Conservation (phyloP, 1,284 basidiomycete species). For the Athelia psychrophila region DNA sequence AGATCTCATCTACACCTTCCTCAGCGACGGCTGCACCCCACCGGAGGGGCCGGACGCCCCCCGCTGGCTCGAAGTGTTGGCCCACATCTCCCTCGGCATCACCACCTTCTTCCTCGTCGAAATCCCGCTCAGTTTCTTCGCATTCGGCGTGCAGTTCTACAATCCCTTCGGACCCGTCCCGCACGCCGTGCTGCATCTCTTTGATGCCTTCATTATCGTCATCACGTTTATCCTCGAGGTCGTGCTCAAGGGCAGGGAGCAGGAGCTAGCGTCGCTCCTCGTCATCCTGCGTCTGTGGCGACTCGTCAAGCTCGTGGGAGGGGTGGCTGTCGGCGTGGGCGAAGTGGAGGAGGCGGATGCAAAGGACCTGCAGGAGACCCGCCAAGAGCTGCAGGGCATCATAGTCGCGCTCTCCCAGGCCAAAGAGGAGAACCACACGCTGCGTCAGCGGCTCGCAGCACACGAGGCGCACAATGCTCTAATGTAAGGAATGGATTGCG, state of each 20-base stretch:
- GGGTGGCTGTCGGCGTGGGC: slow-evolving; percentile 72
- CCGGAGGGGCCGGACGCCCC: slow-evolving; percentile 46
- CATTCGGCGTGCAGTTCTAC: slow-evolving; percentile 56
- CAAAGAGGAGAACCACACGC: slow-evolving; percentile 30
- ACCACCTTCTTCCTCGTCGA: slow-evolving; percentile 72
- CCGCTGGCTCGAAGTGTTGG: slow-evolving; percentile 58
- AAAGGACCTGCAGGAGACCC: slow-evolving; percentile 42
- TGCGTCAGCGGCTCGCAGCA: slow-evolving; percentile 28
- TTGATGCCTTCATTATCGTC: slow-evolving; percentile 69
- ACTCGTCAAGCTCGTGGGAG: slow-evolving; percentile 74
- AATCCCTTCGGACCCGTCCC: slow-evolving; percentile 50
- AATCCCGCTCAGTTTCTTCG: slow-evolving; percentile 67
- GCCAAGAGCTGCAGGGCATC: slow-evolving; percentile 30
- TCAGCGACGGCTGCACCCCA: slow-evolving; percentile 48
- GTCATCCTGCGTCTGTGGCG: slow-evolving; percentile 77
- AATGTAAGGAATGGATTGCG: too few species aligned
- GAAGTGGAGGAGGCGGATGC: slow-evolving; percentile 57
- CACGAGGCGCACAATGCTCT: slow-evolving; percentile 18
- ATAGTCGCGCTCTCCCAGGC: slow-evolving; percentile 15
- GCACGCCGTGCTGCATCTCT: slow-evolving; percentile 62
- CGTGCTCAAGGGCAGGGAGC: slow-evolving; percentile 59
- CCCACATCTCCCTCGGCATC: slow-evolving; percentile 62
- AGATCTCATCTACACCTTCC: slow-evolving; percentile 67
- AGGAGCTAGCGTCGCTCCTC: slow-evolving; percentile 67
- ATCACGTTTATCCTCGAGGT: slow-evolving; percentile 73